Percentiles rank a stretch among this genome's conserved stretches.
phyloP scores from a whole-genome alignment of 1,284 basidiomycete genomes.

The Cryptococcus sp. region DNA sequence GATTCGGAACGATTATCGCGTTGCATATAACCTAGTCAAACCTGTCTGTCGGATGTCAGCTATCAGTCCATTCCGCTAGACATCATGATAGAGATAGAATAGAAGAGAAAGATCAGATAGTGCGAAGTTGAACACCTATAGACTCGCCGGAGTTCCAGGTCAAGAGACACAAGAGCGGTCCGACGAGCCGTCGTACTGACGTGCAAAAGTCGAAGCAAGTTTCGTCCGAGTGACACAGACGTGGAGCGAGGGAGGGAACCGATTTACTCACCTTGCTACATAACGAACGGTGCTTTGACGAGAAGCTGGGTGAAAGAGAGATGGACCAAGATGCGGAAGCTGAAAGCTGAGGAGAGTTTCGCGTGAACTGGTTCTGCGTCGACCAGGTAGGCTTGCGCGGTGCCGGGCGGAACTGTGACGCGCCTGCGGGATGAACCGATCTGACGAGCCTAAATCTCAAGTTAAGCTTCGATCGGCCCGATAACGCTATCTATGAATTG shows the following conservation, averaged over 20 bases:
- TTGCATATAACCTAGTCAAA: background rate
- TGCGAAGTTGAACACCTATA: slow-evolving; percentile 41
- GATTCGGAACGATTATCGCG: background rate
- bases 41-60: slow-evolving; percentile 7
- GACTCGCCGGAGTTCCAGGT: slow-evolving; percentile 3
- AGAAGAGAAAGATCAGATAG: slow-evolving; percentile 25
- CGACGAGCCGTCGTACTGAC: slow-evolving; percentile 39
- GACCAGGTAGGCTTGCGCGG: no score
- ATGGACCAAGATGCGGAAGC: no score
- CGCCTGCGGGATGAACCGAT: no score
- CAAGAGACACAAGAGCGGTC: slow-evolving; percentile 5
- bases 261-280: background rate
- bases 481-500: no score
- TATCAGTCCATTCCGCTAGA: background rate
- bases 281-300: no score
- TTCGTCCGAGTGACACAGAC: slow-evolving; percentile 27
- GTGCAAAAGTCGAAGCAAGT: slow-evolving; percentile 43
- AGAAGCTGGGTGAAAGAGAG: no score
- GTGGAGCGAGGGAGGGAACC: background rate
- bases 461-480: no score
- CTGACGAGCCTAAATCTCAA: no score
- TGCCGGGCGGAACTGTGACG: no score
- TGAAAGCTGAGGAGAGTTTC: no score
- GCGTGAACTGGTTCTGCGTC: no score
- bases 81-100: background rate